phyloP scores from a whole-genome alignment of 495 filamentous ascomycete species.

The Penicillium desertorum region DNA sequence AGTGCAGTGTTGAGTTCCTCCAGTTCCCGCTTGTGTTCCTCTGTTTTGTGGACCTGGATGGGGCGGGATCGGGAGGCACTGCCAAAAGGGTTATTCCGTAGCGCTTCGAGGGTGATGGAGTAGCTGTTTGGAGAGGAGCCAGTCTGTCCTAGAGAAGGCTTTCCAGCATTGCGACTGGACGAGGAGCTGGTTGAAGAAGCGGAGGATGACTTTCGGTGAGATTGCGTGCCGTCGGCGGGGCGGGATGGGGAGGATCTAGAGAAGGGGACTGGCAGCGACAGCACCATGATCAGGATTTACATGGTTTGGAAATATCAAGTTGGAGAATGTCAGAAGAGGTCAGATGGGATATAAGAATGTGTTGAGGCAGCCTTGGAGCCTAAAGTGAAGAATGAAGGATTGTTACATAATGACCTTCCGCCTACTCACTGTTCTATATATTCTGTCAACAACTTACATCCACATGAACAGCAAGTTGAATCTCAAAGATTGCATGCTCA shows the following conservation, averaged over 20 bases:
- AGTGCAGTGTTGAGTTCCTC: conserved; percentile 74
- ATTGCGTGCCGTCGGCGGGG: conserved; percentile 29
- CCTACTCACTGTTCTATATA: no score
- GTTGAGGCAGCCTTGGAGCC: not conserved
- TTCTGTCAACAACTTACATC: not conserved
- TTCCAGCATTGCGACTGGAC: conserved; percentile 19
- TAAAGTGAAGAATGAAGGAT: no score
- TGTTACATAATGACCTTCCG: conserved; percentile 1
- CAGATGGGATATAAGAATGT: not conserved
- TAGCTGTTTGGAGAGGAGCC: conserved; percentile 24
- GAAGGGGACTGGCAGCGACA: conserved; percentile 45
- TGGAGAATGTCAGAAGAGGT: not conserved
- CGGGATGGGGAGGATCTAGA: conserved; percentile 35
- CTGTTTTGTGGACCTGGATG: conserved; percentile 18
- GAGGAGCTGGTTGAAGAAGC: conserved; percentile 26
- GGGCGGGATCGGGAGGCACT: conserved; percentile 36
- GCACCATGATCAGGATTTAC: conserved; percentile 45
- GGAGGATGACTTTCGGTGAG: conserved; percentile 20
- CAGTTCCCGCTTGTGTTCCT: conserved; percentile 46
- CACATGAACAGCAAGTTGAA: no score
- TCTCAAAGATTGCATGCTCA: no score
- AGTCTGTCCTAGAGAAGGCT: conserved; percentile 11
- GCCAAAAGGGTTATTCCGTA: conserved; percentile 49
- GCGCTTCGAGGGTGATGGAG: conserved; percentile 43
- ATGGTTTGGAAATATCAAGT: conserved; percentile 18